Percentiles rank a stretch among this genome's conserved stretches.
phyloP scores from a whole-genome alignment of 352 stramenopile species.

The Phytophthora sansomeana region DNA sequence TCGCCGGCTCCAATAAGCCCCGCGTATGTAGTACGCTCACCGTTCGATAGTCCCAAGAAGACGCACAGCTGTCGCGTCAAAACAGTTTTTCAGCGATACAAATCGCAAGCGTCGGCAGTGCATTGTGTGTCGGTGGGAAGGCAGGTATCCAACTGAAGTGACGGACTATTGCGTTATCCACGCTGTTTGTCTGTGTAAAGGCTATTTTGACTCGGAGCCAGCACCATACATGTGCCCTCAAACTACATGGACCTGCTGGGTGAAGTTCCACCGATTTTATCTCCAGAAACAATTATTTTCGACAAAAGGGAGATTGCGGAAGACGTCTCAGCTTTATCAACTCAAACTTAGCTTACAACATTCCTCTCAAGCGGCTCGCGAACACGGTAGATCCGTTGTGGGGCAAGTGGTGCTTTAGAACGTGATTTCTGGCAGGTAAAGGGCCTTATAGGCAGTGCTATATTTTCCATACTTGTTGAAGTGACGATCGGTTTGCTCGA shows the following conservation, averaged over 20 bases:
- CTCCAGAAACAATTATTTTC: slow-evolving; percentile 1
- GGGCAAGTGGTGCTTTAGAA: too few relatives aligned
- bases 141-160: slow-evolving; percentile 4
- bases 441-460: too few relatives aligned
- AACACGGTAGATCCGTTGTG: too few relatives aligned
- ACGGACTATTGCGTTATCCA: slow-evolving; percentile 7
- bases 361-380: not conserved
- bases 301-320: slow-evolving; percentile 9
- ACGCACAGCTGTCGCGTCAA: slow-evolving; percentile 11
- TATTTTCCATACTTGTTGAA: too few relatives aligned
- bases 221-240: slow-evolving; percentile 6
- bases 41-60: not conserved
- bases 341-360: not conserved
- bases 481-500: too few relatives aligned
- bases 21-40: not conserved
- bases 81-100: not conserved
- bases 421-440: not conserved
- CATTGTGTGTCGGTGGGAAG: slow-evolving; percentile 2
- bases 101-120: slow-evolving; percentile 5
- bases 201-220: not conserved
- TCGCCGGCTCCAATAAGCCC: not conserved
- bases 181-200: slow-evolving; percentile 7
- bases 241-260: slow-evolving; percentile 11
- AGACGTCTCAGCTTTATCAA: slow-evolving; percentile 16
- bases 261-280: slow-evolving; percentile 15